phyloP scores from a whole-genome alignment of 1,284 basidiomycete genomes.

The Marasmius oreades region DNA sequence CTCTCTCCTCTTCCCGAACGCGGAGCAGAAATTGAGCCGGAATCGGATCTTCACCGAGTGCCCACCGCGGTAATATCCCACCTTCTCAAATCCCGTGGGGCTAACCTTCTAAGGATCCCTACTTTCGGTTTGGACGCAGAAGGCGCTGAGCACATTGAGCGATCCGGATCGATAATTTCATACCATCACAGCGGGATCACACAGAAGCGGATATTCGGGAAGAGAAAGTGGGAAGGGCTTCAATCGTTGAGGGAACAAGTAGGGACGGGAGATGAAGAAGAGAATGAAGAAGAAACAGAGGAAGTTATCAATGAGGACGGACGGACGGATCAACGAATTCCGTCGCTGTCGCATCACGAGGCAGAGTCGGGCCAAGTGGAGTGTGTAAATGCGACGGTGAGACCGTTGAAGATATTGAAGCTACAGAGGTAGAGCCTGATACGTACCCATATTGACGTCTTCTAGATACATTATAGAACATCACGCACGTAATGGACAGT shows the following conservation, averaged over 20 bases:
- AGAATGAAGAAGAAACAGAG: not conserved
- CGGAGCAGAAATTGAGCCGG: too few species aligned
- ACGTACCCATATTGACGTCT: too few species aligned
- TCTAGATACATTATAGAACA: too few species aligned
- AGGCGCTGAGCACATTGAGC: not conserved
- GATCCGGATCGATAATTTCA: not conserved
- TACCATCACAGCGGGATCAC: not conserved
- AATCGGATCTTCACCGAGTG: not conserved
- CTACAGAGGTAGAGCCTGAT: too few species aligned
- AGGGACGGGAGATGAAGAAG: not conserved
- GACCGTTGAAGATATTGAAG: too few species aligned
- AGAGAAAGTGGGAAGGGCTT: not conserved
- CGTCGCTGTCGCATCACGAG: too few species aligned
- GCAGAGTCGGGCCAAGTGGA: too few species aligned
- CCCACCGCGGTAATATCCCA: not conserved
- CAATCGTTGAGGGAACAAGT: not conserved
- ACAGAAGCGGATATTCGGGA: not conserved
- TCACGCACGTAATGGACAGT: too few species aligned
- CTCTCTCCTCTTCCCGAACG: not conserved
- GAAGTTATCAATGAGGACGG: too few species aligned
- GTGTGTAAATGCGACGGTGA: too few species aligned
- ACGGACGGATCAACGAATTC: too few species aligned
- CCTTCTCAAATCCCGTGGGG: not conserved
- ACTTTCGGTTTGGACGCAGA: not conserved
- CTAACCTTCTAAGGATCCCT: not conserved